Evolutionary conservation across 768 basidiomycete species (phyloP).

Genomic region (Cytidiella melzeri): DNA sequence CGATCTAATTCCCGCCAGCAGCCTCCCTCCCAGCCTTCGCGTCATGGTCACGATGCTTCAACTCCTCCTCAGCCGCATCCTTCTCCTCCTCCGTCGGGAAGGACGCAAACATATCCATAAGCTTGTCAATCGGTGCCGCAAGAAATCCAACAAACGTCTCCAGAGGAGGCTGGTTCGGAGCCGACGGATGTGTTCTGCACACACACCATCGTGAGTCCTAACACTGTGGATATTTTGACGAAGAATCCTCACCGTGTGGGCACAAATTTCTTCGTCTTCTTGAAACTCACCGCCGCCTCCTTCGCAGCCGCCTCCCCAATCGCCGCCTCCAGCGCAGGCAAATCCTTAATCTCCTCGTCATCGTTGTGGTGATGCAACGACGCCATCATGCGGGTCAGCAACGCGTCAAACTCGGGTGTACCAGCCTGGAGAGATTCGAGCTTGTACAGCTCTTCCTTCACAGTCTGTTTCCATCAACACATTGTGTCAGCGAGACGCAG

Average conservation of each 20-base stretch:
- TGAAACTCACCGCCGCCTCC: constrained; percentile 42
- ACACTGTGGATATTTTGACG: background rate
- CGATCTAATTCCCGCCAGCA: no score
- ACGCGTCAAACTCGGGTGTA: constrained; percentile 34
- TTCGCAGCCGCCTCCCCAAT: constrained; percentile 39
- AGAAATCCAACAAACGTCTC: constrained; percentile 54
- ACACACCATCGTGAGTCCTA: background rate
- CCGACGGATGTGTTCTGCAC: constrained; percentile 41
- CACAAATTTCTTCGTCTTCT: constrained; percentile 53
- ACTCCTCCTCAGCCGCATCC: constrained; percentile 30
- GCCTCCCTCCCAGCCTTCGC: constrained; percentile 18
- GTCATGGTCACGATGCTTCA: constrained; percentile 24
- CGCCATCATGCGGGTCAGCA: constrained; percentile 41
- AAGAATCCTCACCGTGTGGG: constrained; percentile 44
- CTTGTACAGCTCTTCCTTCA: constrained; percentile 37
- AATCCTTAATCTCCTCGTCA: constrained; percentile 50
- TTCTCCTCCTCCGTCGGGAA: constrained; percentile 55
- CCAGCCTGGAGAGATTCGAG: constrained; percentile 42
- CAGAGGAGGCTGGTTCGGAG: constrained; percentile 53
- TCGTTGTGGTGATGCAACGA: constrained; percentile 49
- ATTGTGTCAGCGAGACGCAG: background rate
- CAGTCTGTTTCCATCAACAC: no score
- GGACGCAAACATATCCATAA: constrained; percentile 48
- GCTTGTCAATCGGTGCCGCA: constrained; percentile 49
- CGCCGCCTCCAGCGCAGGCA: constrained; percentile 45